phyloP scores from a whole-genome alignment of 176 grass and related monocot genomes.

The Tillandsia fasciculata region DNA sequence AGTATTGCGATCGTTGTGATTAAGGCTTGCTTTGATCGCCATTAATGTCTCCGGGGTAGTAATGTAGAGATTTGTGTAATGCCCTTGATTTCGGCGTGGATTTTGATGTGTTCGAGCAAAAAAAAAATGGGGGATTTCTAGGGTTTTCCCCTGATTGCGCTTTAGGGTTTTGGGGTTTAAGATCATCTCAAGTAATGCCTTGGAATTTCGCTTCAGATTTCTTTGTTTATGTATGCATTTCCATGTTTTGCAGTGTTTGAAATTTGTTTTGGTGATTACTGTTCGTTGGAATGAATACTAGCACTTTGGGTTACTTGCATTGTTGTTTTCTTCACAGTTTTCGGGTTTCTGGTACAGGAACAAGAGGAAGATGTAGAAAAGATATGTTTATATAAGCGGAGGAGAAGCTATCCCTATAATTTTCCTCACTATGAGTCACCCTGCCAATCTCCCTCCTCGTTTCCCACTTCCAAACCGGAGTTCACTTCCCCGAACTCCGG shows the following conservation, averaged over 20 bases:
- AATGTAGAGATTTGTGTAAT: background rate
- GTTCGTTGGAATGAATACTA: background rate
- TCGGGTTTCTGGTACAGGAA: constrained; percentile 1
- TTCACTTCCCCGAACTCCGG: constrained; percentile 20
- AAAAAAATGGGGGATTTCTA: background rate
- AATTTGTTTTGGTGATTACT: background rate
- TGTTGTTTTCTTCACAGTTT: background rate
- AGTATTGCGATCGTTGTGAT: background rate
- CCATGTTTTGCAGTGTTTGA: background rate
- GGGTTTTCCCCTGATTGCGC: background rate
- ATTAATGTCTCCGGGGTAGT: background rate
- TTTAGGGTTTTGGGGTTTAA: constrained; percentile 2
- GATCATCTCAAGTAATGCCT: background rate
- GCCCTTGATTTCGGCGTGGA: background rate
- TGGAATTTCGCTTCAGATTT: background rate
- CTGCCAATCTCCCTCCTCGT: constrained; percentile 75
- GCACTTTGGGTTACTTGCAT: background rate
- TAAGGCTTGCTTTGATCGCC: background rate
- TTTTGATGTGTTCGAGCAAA: background rate
- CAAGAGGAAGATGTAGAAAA: background rate
- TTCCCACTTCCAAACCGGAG: constrained; percentile 36
- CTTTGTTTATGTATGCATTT: background rate
- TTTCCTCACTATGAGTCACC: constrained; percentile 54
- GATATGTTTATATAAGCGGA: background rate
- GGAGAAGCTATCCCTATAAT: constrained; percentile 9